Evolutionary conservation across 305 asterid genomes (phyloP), one percentile per base, ranked within the genome.

Genomic region (Euphrasia arctica): DNA sequence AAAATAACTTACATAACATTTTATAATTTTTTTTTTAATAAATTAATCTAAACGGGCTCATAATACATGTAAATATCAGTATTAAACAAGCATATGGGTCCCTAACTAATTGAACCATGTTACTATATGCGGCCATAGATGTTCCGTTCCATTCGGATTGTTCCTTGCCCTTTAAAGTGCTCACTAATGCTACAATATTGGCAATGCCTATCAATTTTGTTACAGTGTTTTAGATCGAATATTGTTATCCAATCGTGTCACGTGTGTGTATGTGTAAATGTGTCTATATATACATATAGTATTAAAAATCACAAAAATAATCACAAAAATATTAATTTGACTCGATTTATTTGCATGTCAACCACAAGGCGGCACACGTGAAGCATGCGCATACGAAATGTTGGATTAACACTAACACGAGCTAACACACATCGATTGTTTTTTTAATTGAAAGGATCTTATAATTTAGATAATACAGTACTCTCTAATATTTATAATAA

Each of bases 51-150:
- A 18, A 18, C 22, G 22, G 22, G 22, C 22, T 18, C 22, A 18
- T 18, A 18, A 18, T 18, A 18, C 22, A 18, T 18, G 22, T 18
- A 18, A 18, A 18, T 18, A 18, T 18, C 22, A 18, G 22, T 18
- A 18, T 18, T 18, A 18, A 18, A 18, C 22, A 18, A 18, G 22
- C 22, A 18, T 18, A 18, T 18, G 22, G 22, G 22, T 18, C 22
- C 22, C 22, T 18, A 18, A 18, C 22, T 18, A 18, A 18, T 18
- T 18, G 22, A 18, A 18, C 34, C 34, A 2, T 31, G 34, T 1
- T 31, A 31, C 54, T 48, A 13, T 62, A 66, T 55, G 6, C 42
- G 63, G 31, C 58, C 15, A 11, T 58, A 67, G 50, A 12, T 47
- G 9, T 51, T 59, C 70, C 58, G 55, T 62, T 59, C 9, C n/a